Percentiles rank a stretch among this genome's conserved stretches.
These are phyloP conservation scores for Sporothrix humicola DNA, from an alignment of 2,329 filamentous ascomycete genomes.

Conservation along the genomic window DNA sequence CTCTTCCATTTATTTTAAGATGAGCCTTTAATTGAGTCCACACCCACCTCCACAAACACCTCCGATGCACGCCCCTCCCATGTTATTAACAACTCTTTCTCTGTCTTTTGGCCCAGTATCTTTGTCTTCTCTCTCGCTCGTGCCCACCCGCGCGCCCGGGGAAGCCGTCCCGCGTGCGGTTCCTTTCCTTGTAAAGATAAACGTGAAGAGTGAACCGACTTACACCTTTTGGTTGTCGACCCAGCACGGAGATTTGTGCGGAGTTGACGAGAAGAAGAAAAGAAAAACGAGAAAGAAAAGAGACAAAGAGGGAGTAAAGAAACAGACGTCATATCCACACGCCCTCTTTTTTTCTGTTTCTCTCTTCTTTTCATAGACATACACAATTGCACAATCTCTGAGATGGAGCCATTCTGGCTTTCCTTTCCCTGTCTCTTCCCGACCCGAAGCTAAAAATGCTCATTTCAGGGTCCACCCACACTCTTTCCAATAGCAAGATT, in stretches of 20 bases:
- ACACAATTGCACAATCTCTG: slow-evolving; percentile 1
- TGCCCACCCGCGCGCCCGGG: slow-evolving; percentile 12
- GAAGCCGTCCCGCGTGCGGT: slow-evolving; percentile 20
- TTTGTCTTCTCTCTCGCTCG: neutral
- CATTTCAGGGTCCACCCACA: slow-evolving; percentile 22
- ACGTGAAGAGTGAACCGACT: too few species aligned
- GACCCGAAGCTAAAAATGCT: neutral
- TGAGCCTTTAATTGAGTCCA: slow-evolving; percentile 10
- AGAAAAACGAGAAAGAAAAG: neutral
- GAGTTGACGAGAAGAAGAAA: neutral
- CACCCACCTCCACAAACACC: neutral
- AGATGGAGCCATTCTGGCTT: too few species aligned
- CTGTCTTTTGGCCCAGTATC: neutral
- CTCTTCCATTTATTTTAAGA: neutral
- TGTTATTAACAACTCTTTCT: neutral
- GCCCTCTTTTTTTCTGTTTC: neutral
- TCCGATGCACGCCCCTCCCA: neutral
- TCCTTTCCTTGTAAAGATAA: neutral
- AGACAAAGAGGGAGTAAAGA: neutral
- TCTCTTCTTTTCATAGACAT: neutral
- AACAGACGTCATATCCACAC: neutral
- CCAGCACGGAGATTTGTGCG: neutral
- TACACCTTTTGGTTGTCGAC: neutral
- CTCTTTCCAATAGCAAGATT: neutral
- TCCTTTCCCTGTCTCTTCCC: neutral